Evolutionary conservation across 2,329 filamentous ascomycete genomes (phyloP).

Genomic region (Parascedosporium putredinis): DNA sequence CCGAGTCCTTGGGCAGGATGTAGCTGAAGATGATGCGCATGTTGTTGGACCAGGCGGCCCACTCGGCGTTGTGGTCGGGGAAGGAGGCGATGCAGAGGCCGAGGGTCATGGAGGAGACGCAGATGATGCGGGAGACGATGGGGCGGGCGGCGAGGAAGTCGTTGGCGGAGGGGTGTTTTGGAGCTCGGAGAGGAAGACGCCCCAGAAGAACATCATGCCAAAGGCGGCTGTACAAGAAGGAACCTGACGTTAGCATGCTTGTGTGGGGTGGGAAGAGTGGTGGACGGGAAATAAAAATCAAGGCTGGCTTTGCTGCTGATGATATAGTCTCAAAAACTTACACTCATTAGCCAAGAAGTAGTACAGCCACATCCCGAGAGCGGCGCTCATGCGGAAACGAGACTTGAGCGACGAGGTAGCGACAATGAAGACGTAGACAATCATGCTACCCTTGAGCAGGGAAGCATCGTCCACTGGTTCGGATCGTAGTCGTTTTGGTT

Average conservation of each 20-base stretch:
- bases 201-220: conserved; percentile 50
- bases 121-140: conserved; percentile 31
- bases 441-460: conserved; percentile 43
- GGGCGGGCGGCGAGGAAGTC: conserved; percentile 35
- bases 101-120: conserved; percentile 35
- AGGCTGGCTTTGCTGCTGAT: no score
- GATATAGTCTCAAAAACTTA: no score
- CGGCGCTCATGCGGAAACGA: conserved; percentile 36
- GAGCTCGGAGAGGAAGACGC: conserved; percentile 51
- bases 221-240: conserved; percentile 22
- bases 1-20: conserved; percentile 35
- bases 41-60: conserved; percentile 41
- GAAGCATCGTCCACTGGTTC: conserved; percentile 48
- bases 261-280: no score
- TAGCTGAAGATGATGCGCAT: conserved; percentile 30
- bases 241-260: no score
- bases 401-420: conserved; percentile 38
- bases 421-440: conserved; percentile 42
- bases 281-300: no score
- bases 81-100: conserved; percentile 50
- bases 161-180: conserved; percentile 39
- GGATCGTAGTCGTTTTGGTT: conserved; percentile 42
- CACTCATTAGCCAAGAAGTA: conserved; percentile 26
- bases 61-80: conserved; percentile 44
- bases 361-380: conserved; percentile 38